These are phyloP conservation scores for Kuraishia hungarica DNA, from an alignment of 805 yeast genomes.

Conservation along the genomic window DNA sequence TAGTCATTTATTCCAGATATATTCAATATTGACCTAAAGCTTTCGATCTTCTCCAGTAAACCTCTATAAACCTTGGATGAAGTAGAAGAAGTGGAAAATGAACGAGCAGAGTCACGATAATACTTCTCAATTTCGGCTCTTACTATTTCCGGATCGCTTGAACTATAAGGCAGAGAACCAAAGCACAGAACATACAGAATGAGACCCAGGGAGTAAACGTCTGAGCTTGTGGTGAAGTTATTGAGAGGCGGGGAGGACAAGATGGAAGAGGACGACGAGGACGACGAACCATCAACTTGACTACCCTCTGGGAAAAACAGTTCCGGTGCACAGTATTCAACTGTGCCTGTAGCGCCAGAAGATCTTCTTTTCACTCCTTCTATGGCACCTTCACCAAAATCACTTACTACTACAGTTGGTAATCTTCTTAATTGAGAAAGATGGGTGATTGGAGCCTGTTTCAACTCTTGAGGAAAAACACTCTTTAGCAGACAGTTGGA, in stretches of 20 bases:
- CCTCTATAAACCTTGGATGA: neutral
- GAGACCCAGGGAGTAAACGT: constrained; percentile 78
- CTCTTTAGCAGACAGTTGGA: constrained; percentile 67
- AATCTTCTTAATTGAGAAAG: constrained; percentile 21
- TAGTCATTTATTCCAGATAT: neutral
- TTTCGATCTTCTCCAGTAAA: neutral
- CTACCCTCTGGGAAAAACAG: constrained; percentile 28
- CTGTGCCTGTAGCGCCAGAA: constrained; percentile 81
- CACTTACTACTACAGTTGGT: constrained; percentile 76
- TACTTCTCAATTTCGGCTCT: constrained; percentile 14
- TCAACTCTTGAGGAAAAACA: constrained; percentile 15
- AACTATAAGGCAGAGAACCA: constrained; percentile 55
- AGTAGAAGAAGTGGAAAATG: constrained; percentile 1
- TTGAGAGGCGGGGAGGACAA: constrained; percentile 23
- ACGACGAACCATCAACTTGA: neutral
- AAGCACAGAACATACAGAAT: constrained; percentile 70
- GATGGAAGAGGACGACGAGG: too few relatives aligned
- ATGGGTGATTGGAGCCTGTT: constrained; percentile 12
- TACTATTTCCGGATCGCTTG: constrained; percentile 14
- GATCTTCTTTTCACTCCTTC: constrained; percentile 58
- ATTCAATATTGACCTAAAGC: neutral
- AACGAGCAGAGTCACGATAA: constrained; percentile 9
- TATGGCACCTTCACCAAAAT: constrained; percentile 82
- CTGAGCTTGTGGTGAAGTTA: constrained; percentile 66
- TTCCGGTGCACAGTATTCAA: constrained; percentile 87